phyloP scores from a whole-genome alignment of 352 stramenopile species.

The Phytopythium sindhum region DNA sequence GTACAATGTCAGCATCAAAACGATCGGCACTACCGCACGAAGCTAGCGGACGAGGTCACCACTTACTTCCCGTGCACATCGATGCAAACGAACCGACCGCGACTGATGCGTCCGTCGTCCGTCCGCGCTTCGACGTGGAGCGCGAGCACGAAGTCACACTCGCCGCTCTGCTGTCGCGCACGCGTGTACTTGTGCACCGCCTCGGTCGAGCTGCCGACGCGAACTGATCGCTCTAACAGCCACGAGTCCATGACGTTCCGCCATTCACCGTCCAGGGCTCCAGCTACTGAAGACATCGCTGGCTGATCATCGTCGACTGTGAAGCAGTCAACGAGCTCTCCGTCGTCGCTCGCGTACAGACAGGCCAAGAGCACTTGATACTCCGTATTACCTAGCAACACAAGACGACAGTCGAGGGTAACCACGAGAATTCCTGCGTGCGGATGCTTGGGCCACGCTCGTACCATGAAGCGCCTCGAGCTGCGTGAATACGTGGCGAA shows the following conservation, averaged over 20 bases:
- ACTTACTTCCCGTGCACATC: slow-evolving; percentile 39
- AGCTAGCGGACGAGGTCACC: neutral
- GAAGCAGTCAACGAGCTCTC: slow-evolving; percentile 11
- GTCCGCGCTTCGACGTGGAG: slow-evolving; percentile 41
- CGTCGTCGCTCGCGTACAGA: slow-evolving; percentile 3
- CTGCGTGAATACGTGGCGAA: slow-evolving; percentile 30
- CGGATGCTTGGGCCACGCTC: neutral
- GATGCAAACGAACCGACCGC: slow-evolving; percentile 40
- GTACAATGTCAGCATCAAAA: neutral
- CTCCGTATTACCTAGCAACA: neutral
- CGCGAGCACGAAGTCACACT: slow-evolving; percentile 38
- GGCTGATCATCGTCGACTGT: neutral
- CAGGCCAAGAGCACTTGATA: slow-evolving; percentile 16
- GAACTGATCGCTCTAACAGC: slow-evolving; percentile 26
- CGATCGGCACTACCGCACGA: neutral
- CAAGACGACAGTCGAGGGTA: neutral
- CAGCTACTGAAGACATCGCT: neutral
- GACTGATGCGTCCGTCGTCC: slow-evolving; percentile 17
- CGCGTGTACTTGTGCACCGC: slow-evolving; percentile 28
- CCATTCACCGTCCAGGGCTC: neutral
- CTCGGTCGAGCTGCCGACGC: slow-evolving; percentile 27
- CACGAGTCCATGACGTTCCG: slow-evolving; percentile 12
- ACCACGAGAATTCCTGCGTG: neutral
- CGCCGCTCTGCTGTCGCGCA: slow-evolving; percentile 16
- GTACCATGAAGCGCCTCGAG: slow-evolving; percentile 11